Base-by-base conservation (phyloP, 2,329 filamentous ascomycete species). In the Botryosphaeria dothidea region DNA sequence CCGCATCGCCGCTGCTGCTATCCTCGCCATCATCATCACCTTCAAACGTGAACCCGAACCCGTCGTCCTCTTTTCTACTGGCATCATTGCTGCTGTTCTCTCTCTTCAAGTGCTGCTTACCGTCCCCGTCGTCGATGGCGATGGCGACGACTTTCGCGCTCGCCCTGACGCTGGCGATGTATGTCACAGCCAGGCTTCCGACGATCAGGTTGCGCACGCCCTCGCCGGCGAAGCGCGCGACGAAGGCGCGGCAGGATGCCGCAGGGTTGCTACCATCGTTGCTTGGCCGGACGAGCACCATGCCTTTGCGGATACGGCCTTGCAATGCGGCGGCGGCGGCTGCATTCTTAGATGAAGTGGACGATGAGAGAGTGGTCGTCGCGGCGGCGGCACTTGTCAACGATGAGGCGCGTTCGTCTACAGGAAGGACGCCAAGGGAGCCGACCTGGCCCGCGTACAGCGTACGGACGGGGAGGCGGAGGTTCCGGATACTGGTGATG, bases 401-500 rank as follows among this genome's bases (percentile, higher is more conserved):
- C 15, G 36, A 27, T 9, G n/a, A 36, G 15, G 74, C 72, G 3
- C 70, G 66, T 27, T 68, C 68, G 41, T 72, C 70, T 2, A 75
- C 46, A 3, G 78, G 84, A 2, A 90, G 84, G 58, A 98, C 82
- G 0, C 93, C 94, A 62, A 99, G 85, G 0, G 93, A 97, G 0
- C 94, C 95, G 5, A 94, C 93, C 77, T 99, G 94, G 9, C 92
- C 92, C 17, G 89, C 84, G 58, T 89, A 84, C 7, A 98, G 83
- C 0, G 85, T 87, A 52, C 88, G 87, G 0, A 97, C 93, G 0
- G 94, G 92, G 3, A 97, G 82, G 4, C 94, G 88, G 8, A 99
- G 82, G 70, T 97, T 96, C 23, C 94, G 90, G 48, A 97, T 89
- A 70, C 93, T 98, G 49, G 92, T 89, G 62, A 98, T 88, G 48